These are phyloP conservation scores for Plenodomus lindquistii DNA, from an alignment of 2,329 filamentous ascomycete genomes.

Conservation along the genomic window DNA sequence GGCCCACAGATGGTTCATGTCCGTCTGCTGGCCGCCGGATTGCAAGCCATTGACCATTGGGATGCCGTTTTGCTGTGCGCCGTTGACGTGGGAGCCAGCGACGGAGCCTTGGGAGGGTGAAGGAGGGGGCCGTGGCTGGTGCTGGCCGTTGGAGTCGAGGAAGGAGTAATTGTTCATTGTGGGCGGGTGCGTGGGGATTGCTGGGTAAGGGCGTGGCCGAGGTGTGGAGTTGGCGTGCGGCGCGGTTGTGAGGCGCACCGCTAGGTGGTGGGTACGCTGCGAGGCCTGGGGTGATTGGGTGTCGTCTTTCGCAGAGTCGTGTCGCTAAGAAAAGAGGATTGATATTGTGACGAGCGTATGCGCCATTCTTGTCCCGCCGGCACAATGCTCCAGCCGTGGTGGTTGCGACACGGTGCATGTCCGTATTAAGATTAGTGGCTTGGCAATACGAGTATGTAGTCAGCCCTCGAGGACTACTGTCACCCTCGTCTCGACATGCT, in stretches of 20 bases:
- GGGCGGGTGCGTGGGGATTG: constrained; percentile 11
- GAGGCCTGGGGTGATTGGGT: too few species aligned
- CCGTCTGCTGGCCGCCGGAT: constrained; percentile 47
- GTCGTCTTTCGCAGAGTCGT: too few species aligned
- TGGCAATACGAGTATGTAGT: too few species aligned
- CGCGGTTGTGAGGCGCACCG: constrained; percentile 5
- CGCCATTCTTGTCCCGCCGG: too few species aligned
- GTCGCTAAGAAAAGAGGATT: too few species aligned
- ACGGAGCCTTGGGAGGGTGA: constrained; percentile 31
- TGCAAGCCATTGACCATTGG: constrained; percentile 46
- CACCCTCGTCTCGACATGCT: too few species aligned
- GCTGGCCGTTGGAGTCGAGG: constrained; percentile 27
- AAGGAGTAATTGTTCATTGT: constrained; percentile 46
- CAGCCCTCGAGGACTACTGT: too few species aligned
- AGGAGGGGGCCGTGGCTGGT: constrained; percentile 38
- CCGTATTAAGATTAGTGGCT: too few species aligned
- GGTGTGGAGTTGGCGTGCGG: constrained; percentile 13
- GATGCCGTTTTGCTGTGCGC: constrained; percentile 38
- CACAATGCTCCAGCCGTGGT: too few species aligned
- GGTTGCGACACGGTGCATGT: too few species aligned
- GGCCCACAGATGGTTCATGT: constrained; percentile 49
- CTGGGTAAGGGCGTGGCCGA: constrained; percentile 7
- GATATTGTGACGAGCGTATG: too few species aligned
- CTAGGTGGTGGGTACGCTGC: neutral
- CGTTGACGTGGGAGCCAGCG: constrained; percentile 34